These are phyloP conservation scores for Fusarium oligoseptatum DNA, from an alignment of 2,329 filamentous ascomycete genomes.

Conservation along the genomic window DNA sequence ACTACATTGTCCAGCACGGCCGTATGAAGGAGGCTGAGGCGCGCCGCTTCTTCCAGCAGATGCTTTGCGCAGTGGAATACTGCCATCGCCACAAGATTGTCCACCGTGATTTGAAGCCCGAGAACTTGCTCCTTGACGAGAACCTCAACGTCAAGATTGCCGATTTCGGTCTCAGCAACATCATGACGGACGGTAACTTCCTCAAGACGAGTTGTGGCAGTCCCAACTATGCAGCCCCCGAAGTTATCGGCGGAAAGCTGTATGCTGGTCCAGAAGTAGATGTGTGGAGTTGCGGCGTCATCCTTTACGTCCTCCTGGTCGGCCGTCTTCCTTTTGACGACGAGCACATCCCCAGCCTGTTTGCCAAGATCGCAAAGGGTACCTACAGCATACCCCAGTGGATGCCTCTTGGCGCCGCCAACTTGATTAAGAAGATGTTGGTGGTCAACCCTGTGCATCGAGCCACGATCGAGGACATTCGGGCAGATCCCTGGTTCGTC, in stretches of 20 bases:
- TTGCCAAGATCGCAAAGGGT: slow-evolving; percentile 96
- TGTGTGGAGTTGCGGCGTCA: slow-evolving; percentile 97
- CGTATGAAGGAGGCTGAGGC: slow-evolving; percentile 92
- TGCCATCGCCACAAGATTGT: slow-evolving; percentile 99
- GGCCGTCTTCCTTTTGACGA: slow-evolving; percentile 95
- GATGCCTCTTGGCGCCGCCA: slow-evolving; percentile 85
- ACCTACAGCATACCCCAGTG: slow-evolving; percentile 94
- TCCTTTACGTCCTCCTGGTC: slow-evolving; percentile 85
- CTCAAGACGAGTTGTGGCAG: slow-evolving; percentile 98
- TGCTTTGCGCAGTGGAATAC: slow-evolving; percentile 98
- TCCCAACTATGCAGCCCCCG: slow-evolving; percentile 97
- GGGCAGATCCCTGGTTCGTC: slow-evolving; percentile 93
- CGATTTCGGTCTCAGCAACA: slow-evolving; percentile 98
- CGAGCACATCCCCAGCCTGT: slow-evolving; percentile 96
- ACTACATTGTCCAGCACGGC: slow-evolving; percentile 96
- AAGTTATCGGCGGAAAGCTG: slow-evolving; percentile 97
- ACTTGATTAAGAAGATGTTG: slow-evolving; percentile 91
- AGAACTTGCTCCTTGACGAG: slow-evolving; percentile 95
- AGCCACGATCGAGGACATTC: slow-evolving; percentile 93
- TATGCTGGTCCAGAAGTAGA: slow-evolving; percentile 98
- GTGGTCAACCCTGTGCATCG: slow-evolving; percentile 95
- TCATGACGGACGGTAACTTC: slow-evolving; percentile 99
- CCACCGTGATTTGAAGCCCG: slow-evolving; percentile 95
- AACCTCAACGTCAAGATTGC: slow-evolving; percentile 99
- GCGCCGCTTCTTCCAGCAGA: slow-evolving; percentile 99